Conservation (phyloP, 306 rosid species). For the Cicer bijugum region DNA sequence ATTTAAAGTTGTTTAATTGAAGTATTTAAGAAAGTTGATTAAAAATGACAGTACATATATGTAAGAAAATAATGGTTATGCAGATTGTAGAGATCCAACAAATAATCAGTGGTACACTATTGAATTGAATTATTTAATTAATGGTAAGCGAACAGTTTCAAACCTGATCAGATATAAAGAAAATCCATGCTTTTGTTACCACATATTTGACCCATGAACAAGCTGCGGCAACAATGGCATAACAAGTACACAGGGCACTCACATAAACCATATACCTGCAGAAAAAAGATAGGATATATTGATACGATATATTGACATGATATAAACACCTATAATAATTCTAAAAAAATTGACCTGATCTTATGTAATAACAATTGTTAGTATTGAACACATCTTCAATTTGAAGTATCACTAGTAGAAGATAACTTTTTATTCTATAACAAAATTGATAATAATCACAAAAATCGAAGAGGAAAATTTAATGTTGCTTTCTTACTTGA, state of each 20-base stretch:
- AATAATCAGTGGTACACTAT: not conserved
- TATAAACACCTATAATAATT: not conserved
- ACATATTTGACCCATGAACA: constrained; percentile 60
- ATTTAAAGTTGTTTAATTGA: too few relatives aligned
- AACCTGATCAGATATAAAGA: constrained; percentile 92
- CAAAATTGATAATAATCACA: not conserved
- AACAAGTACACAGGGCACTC: constrained; percentile 64
- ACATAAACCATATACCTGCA: constrained; percentile 79
- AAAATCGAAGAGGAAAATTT: not conserved
- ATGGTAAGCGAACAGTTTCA: not conserved
- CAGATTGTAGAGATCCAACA: not conserved
- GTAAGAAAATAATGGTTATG: not conserved
- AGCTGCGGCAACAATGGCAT: constrained; percentile 64
- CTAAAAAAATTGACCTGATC: too few relatives aligned
- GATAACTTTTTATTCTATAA: too few relatives aligned
- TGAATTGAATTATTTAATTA: not conserved
- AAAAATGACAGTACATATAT: not conserved
- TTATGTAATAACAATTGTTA: too few relatives aligned
- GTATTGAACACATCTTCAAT: too few relatives aligned
- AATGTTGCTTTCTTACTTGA: constrained; percentile 57
- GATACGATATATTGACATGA: too few relatives aligned
- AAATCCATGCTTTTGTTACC: constrained; percentile 73
- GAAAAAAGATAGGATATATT: not conserved
- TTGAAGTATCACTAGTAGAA: too few relatives aligned
- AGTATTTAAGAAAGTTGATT: not conserved